A percentile compares a stretch with the other conserved stretches of the same genome.
Conservation (phyloP, 768 basidiomycete genomes). For the Kwoniella sp. region DNA sequence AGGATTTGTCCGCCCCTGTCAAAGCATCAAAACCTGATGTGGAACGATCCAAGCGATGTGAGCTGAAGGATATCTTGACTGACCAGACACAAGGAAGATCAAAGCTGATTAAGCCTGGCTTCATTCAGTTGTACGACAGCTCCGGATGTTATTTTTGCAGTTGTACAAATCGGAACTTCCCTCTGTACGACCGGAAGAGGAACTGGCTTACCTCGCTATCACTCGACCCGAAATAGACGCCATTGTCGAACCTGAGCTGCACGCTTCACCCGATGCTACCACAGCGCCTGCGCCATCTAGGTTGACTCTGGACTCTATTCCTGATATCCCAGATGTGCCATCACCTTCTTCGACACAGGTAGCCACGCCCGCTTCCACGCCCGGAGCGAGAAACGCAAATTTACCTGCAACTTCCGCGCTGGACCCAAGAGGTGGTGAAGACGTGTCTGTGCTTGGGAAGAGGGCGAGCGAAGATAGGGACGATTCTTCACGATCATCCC, state of each 20-base stretch:
- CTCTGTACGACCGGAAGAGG: conserved; percentile 50
- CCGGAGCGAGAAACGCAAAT: conserved; percentile 5
- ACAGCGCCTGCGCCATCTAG: not conserved
- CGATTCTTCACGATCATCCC: conserved; percentile 26
- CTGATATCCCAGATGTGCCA: conserved; percentile 25
- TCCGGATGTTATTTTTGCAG: conserved; percentile 44
- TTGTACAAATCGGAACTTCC: conserved; percentile 41
- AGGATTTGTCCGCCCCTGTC: conserved; percentile 9
- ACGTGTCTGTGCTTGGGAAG: conserved; percentile 46
- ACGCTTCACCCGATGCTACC: conserved; percentile 8
- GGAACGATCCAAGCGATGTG: conserved; percentile 49
- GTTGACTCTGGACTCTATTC: conserved; percentile 32
- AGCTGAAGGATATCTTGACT: too few relatives aligned
- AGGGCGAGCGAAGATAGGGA: conserved; percentile 51
- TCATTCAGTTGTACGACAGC: conserved; percentile 41
- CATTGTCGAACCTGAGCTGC: conserved; percentile 28
- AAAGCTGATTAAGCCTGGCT: conserved; percentile 6
- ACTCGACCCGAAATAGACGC: conserved; percentile 49
- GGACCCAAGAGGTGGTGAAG: not conserved
- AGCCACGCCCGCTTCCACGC: conserved; percentile 25
- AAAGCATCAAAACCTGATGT: conserved; percentile 34
- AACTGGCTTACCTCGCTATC: conserved; percentile 55
- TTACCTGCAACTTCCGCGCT: conserved; percentile 1
- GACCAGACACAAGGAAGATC: too few relatives aligned
- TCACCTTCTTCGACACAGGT: conserved; percentile 43